Conservation (phyloP, 1,284 basidiomycete genomes). For the Cryptococcus neoformans region DNA sequence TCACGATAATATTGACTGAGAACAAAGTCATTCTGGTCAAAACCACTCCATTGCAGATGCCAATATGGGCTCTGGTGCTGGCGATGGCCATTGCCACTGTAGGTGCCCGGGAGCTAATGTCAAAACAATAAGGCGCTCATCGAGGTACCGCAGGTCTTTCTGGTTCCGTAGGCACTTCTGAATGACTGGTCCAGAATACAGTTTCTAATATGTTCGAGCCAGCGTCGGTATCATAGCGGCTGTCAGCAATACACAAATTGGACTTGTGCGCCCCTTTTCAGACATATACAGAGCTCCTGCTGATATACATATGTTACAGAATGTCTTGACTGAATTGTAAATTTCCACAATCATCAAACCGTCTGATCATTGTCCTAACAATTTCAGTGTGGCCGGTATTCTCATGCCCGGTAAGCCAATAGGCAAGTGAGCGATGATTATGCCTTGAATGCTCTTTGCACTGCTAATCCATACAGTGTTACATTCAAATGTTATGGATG, state of each 20-base stretch:
- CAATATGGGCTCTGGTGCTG: slow-evolving; percentile 52
- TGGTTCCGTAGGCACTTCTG: slow-evolving; percentile 36
- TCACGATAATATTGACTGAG: neutral
- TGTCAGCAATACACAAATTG: slow-evolving; percentile 53
- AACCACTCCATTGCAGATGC: slow-evolving; percentile 52
- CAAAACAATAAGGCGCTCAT: slow-evolving; percentile 1
- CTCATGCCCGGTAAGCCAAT: slow-evolving; percentile 55
- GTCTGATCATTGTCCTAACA: neutral
- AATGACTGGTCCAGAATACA: neutral
- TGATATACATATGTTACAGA: slow-evolving; percentile 17
- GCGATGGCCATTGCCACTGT: slow-evolving; percentile 51
- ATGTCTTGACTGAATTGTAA: slow-evolving; percentile 54
- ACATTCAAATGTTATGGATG: slow-evolving; percentile 50
- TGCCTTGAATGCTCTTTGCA: neutral
- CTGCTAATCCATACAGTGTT: slow-evolving; percentile 28
- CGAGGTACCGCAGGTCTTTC: slow-evolving; percentile 30
- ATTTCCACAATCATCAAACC: slow-evolving; percentile 3
- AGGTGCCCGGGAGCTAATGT: slow-evolving; percentile 1
- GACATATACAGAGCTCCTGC: too few species aligned
- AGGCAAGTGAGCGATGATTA: slow-evolving; percentile 44
- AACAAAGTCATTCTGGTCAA: slow-evolving; percentile 48
- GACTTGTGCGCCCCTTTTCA: slow-evolving; percentile 31
- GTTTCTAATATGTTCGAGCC: slow-evolving; percentile 5
- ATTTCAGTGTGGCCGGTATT: slow-evolving; percentile 49
- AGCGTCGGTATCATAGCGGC: slow-evolving; percentile 54